These are phyloP conservation scores for Lactuca saligna DNA, from an alignment of 129 eudicot genomes.

Conservation along the genomic window DNA sequence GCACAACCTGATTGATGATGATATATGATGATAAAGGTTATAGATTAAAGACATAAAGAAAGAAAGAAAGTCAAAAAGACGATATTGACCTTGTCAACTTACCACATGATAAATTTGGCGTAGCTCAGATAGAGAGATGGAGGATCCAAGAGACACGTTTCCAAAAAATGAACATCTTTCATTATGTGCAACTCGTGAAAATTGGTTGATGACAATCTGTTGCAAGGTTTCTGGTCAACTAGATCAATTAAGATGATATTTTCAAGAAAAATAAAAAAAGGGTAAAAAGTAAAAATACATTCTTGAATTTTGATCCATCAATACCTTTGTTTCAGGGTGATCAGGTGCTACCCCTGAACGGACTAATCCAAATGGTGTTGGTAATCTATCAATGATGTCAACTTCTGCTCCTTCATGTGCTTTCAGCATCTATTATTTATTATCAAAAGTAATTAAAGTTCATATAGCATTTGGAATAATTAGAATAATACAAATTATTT, in stretches of 20 bases:
- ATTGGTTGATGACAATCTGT: conserved; percentile 96
- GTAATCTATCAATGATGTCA: conserved; percentile 83
- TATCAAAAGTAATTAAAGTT: background rate
- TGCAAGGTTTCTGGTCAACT: conserved; percentile 66
- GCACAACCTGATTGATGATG: conserved; percentile 64
- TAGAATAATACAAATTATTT: background rate
- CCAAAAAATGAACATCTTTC: conserved; percentile 78
- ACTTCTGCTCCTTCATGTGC: conserved; percentile 74
- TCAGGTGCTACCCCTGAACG: conserved; percentile 98
- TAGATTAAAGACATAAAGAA: background rate
- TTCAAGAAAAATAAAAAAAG: conserved; percentile 4
- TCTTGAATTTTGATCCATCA: background rate
- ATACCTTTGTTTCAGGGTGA: conserved; percentile 97
- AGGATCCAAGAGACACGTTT: conserved; percentile 80
- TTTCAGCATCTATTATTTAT: conserved; percentile 68
- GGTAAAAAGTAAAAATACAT: too few relatives aligned
- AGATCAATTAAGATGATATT: conserved; percentile 41
- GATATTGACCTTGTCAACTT: conserved; percentile 30
- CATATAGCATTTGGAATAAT: background rate
- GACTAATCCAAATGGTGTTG: conserved; percentile 84
- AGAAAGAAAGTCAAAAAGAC: conserved; percentile 3
- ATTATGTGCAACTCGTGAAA: conserved; percentile 74
- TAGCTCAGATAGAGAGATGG: conserved; percentile 77
- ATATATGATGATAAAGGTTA: conserved; percentile 1
- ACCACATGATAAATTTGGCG: conserved; percentile 85